These are phyloP conservation scores for Aspergillus vadensis DNA, from an alignment of 2,329 filamentous ascomycete species.

Conservation along the genomic window DNA sequence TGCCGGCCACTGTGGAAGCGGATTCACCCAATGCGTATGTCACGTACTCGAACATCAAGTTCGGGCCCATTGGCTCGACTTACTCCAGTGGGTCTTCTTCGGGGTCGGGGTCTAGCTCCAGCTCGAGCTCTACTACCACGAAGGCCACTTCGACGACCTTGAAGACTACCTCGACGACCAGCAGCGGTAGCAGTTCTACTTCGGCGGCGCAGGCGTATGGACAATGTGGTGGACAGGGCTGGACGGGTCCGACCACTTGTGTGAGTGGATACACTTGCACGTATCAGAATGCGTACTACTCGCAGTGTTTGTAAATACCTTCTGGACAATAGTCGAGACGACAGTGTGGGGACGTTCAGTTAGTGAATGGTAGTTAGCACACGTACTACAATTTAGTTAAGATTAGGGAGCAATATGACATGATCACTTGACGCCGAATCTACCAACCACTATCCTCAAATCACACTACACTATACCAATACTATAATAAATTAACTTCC, in stretches of 20 bases:
- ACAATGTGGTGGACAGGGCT: conserved; percentile 40
- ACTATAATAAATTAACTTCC: too few relatives aligned
- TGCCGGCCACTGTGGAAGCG: conserved; percentile 53
- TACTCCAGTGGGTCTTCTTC: conserved; percentile 26
- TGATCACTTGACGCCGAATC: too few relatives aligned
- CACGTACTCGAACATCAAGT: conserved; percentile 62
- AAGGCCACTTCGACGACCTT: conserved; percentile 7
- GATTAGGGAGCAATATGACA: too few relatives aligned
- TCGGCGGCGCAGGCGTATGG: conserved; percentile 25
- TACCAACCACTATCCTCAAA: too few relatives aligned
- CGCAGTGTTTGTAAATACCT: conserved; percentile 34
- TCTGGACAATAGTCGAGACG: too few relatives aligned
- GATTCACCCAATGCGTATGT: conserved; percentile 53
- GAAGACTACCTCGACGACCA: conserved; percentile 7
- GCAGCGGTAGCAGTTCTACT: conserved; percentile 15
- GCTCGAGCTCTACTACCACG: conserved; percentile 15
- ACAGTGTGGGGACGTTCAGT: neutral
- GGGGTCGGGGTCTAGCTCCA: conserved; percentile 7
- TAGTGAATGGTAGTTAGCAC: neutral
- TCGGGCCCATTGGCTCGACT: conserved; percentile 60
- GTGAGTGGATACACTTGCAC: conserved; percentile 37
- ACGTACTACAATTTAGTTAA: neutral
- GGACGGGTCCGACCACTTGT: conserved; percentile 38
- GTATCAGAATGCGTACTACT: conserved; percentile 39
- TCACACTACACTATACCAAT: too few relatives aligned